Base-by-base conservation (phyloP, 352 stramenopile genomes). In the Pythium dissotocum region DNA sequence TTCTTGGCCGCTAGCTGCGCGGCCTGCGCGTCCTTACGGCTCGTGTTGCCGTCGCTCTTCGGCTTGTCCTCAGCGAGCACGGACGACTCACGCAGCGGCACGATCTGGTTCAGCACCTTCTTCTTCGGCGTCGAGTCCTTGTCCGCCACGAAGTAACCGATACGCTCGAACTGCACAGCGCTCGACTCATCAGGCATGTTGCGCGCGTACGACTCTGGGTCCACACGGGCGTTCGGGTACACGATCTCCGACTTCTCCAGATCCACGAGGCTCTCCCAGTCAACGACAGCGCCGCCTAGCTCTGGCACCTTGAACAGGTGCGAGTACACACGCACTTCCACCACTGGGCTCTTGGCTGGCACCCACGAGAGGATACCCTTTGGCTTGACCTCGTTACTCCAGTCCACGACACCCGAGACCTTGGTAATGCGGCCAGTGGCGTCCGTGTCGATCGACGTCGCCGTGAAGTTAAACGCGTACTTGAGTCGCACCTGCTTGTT, bases 141-240 rank as follows among this genome's bases (percentile, higher is more conserved):
- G 79, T 99, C 98, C 9, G 93, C 82, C 36, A 98, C 95, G 83
- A 99, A 99, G 83, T 99, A 99, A 26, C 97, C 98, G 7, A 99
- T 79, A 42, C 97, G 90, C 77, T 99, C 97, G 78, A 99, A 98
- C 83, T 99, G 97, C 66, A 99, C 91, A 28, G 93, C 81, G 40
- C 40, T 49, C 14, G 40, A 49, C 16, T 88, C 88, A 46, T 83
- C 67, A 46, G 60, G 58, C 28, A 88, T 33, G 56, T 75, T 89
- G 60, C 79, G 83, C 35, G 69, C 70, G 46, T 72, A 85, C 38
- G 84, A 90, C 70, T 85, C 84, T 0, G 79, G 76, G 49, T 98
- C 95, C 51, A 99, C 76, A n/a, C 94, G 85, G n/a, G 91, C 94
- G n/a, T 90, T 69, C 8, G 77, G 44, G 59, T 98, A 84, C 60